phyloP scores from a whole-genome alignment of 345 rosid genomes.

The Citrus glauca region DNA sequence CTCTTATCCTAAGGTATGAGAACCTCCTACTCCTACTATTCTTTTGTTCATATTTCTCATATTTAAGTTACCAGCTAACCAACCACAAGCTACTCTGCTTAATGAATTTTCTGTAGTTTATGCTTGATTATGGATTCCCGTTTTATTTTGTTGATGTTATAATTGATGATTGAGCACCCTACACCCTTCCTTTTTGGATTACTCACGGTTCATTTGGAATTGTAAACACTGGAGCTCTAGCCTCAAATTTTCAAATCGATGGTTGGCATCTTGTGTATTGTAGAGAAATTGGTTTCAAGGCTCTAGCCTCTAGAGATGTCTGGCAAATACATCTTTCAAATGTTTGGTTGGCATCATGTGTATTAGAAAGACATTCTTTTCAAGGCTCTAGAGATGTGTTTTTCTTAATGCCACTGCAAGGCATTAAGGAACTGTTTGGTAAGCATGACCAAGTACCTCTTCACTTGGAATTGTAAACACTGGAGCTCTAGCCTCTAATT shows the following conservation, averaged over 20 bases:
- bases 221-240: background rate
- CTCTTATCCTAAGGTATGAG: constrained; percentile 77
- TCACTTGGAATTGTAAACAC: too few species aligned
- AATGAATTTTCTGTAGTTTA: background rate
- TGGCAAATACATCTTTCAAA: background rate
- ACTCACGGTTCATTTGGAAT: background rate
- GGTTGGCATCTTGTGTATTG: background rate
- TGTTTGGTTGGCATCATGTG: background rate
- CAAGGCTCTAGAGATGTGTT: background rate
- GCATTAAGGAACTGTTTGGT: background rate
- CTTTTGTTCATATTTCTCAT: background rate
- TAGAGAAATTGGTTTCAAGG: background rate
- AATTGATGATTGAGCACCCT: background rate
- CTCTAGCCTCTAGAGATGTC: background rate
- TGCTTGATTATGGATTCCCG: background rate
- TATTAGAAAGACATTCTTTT: background rate
- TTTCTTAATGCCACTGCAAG: background rate
- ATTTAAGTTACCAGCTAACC: background rate
- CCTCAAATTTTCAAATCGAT: background rate
- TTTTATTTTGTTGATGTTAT: background rate
- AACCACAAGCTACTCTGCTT: background rate
- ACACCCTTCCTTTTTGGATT: background rate
- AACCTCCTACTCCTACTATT: background rate
- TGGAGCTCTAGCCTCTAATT: too few species aligned
- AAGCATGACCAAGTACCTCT: background rate